A percentile compares a stretch with the other conserved stretches of the same genome.
phyloP scores from a whole-genome alignment of 2,329 filamentous ascomycete genomes.

The Claviceps pazoutovae region DNA sequence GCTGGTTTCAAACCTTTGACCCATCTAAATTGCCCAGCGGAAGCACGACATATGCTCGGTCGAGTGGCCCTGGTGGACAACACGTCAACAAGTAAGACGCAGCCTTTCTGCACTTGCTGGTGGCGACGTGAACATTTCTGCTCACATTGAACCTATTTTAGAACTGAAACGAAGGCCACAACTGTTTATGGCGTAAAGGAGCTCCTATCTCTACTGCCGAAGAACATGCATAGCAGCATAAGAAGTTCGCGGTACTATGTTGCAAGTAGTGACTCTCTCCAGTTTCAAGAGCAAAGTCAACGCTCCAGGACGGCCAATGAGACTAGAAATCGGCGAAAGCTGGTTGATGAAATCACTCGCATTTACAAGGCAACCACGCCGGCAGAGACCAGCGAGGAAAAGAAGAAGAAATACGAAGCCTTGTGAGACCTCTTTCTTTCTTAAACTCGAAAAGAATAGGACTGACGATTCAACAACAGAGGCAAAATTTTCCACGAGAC shows the following conservation, averaged over 20 bases:
- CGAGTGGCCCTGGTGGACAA: conserved; percentile 46
- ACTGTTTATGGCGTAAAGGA: conserved; percentile 37
- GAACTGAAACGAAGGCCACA: conserved; percentile 46
- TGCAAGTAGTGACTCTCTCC: conserved; percentile 34
- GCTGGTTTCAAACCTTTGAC: conserved; percentile 34
- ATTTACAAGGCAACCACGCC: conserved; percentile 35
- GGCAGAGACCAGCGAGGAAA: conserved; percentile 29
- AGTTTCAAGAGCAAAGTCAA: conserved; percentile 40
- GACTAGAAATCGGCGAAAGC: conserved; percentile 37
- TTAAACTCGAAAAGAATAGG: no score
- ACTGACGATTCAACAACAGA: conserved; percentile 17
- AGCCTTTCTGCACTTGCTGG: neutral
- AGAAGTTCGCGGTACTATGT: conserved; percentile 42
- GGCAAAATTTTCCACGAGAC: conserved; percentile 31
- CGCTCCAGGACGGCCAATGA: conserved; percentile 37
- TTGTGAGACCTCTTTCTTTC: conserved; percentile 22
- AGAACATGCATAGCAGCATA: conserved; percentile 30
- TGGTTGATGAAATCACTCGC: conserved; percentile 31
- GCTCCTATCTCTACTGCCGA: conserved; percentile 31
- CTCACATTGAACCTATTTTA: conserved; percentile 19
- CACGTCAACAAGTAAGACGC: conserved; percentile 46
- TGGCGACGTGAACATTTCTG: conserved; percentile 14
- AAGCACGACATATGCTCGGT: conserved; percentile 40
- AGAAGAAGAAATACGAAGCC: conserved; percentile 33
- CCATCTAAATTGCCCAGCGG: conserved; percentile 33